These are phyloP conservation scores for Lathyrus aphaca DNA, from an alignment of 306 rosid species.

Conservation along the genomic window DNA sequence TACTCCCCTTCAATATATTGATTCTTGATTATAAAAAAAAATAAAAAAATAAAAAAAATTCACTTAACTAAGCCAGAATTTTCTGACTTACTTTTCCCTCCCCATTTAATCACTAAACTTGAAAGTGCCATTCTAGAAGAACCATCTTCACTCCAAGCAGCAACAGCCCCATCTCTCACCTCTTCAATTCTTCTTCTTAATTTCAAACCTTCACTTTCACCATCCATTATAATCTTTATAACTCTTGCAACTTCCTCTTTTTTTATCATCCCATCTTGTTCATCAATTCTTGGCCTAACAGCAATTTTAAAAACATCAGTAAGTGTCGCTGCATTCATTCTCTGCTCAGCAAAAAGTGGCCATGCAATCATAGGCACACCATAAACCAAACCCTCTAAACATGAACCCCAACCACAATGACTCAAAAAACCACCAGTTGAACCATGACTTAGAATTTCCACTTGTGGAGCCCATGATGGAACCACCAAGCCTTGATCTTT, in stretches of 20 bases:
- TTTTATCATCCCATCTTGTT: background rate
- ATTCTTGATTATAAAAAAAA: too few relatives aligned
- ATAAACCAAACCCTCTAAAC: conserved; percentile 5
- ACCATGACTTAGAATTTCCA: conserved; percentile 2
- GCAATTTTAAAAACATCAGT: background rate
- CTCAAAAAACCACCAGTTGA: conserved; percentile 22
- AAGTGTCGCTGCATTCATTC: background rate
- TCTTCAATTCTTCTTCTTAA: background rate
- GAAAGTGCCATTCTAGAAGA: background rate
- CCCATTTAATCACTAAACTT: background rate
- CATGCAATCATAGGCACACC: conserved; percentile 30
- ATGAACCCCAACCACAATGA: conserved; percentile 40
- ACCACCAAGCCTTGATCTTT: conserved; percentile 23
- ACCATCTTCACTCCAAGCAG: background rate
- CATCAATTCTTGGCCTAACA: background rate
- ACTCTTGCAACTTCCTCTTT: background rate
- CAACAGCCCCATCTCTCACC: background rate
- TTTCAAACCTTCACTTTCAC: background rate
- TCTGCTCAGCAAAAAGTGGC: conserved; percentile 29
- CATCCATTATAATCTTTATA: conserved; percentile 2
- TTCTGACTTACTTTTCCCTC: background rate
- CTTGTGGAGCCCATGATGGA: conserved; percentile 39
- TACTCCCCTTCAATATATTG: too few relatives aligned
- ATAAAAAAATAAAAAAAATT: too few relatives aligned
- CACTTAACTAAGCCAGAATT: background rate